Evolutionary conservation across 129 eudicot genomes (phyloP).

Genomic region (Flaveria bidentis): DNA sequence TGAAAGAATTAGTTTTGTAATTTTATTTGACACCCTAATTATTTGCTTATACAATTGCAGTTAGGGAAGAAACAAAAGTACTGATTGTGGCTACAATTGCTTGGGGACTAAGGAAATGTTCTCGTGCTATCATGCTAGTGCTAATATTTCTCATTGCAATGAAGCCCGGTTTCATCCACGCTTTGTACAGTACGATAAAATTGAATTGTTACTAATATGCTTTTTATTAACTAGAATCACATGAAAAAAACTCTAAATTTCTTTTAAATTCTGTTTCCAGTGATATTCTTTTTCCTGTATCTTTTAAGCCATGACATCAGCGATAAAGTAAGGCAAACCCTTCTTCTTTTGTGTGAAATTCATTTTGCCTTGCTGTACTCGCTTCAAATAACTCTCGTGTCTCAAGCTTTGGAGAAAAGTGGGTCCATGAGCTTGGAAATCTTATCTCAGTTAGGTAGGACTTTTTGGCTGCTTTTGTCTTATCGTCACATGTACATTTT

Average conservation of each 20-base stretch:
- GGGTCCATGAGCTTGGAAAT: constrained; percentile 42
- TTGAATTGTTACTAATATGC: background rate
- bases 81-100: constrained; percentile 57
- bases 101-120: constrained; percentile 54
- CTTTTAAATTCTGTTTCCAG: constrained; percentile 31
- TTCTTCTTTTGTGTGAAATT: constrained; percentile 51
- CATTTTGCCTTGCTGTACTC: constrained; percentile 53
- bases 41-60: constrained; percentile 28
- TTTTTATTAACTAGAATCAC: constrained; percentile 13
- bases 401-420: constrained; percentile 42
- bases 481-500: background rate
- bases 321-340: constrained; percentile 43
- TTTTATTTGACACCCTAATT: background rate
- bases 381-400: constrained; percentile 47
- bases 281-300: constrained; percentile 53
- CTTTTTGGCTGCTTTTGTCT: background rate
- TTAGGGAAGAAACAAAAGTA: constrained; percentile 55
- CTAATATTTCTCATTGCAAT: constrained; percentile 49
- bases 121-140: constrained; percentile 57
- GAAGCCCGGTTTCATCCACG: constrained; percentile 58
- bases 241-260: constrained; percentile 19
- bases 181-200: constrained; percentile 51
- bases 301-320: constrained; percentile 50
- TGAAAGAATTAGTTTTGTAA: background rate
- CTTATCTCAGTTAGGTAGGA: constrained; percentile 49